phyloP scores from a whole-genome alignment of 345 rosid genomes.

The Camelina sativa region DNA sequence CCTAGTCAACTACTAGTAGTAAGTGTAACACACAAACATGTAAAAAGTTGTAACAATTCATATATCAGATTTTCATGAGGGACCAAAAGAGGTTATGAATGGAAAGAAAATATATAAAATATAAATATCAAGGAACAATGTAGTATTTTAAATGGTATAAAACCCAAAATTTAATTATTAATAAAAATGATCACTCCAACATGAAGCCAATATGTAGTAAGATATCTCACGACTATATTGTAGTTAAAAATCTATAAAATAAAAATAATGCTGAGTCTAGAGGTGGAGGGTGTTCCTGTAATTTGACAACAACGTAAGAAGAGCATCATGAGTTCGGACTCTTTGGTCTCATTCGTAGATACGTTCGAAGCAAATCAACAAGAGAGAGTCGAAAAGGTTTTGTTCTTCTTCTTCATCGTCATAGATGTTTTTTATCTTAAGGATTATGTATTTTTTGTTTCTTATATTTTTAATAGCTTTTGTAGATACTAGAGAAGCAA shows the following conservation, averaged over 20 bases:
- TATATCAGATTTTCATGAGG: background rate
- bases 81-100: background rate
- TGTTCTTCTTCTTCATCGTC: background rate
- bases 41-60: too few species aligned
- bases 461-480: constrained; percentile 1
- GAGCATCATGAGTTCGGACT: background rate
- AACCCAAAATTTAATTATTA: background rate
- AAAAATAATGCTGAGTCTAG: background rate
- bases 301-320: background rate
- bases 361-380: constrained; percentile 15
- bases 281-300: background rate
- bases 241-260: too few species aligned
- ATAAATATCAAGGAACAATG: background rate
- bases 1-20: background rate
- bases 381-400: background rate
- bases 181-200: background rate
- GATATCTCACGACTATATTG: too few species aligned
- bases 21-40: constrained; percentile 4
- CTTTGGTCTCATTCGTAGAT: constrained; percentile 23
- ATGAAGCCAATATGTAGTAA: too few species aligned
- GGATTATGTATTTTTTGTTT: background rate
- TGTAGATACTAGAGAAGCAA: constrained; percentile 29
- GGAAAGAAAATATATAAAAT: background rate
- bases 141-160: background rate
- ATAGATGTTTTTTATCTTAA: background rate